These are phyloP conservation scores for Globisporangium viniferum DNA, from an alignment of 352 stramenopile species.

Conservation along the genomic window DNA sequence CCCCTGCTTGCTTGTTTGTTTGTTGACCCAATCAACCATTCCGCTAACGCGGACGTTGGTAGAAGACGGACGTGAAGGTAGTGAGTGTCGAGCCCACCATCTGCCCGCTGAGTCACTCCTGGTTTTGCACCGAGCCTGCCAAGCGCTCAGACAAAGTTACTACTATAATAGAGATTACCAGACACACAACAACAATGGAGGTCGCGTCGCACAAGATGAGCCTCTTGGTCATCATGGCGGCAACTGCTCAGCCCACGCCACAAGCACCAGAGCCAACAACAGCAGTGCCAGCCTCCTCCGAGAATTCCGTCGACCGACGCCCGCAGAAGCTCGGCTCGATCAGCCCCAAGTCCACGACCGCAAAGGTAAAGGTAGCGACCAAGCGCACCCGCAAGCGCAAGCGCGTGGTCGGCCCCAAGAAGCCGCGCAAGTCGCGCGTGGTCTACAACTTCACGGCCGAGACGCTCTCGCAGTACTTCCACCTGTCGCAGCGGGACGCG, in stretches of 20 bases:
- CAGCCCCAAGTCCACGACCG: not conserved
- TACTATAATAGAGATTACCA: no score
- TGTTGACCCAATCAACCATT: no score
- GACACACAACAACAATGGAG: not conserved
- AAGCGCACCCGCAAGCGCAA: not conserved
- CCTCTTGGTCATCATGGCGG: not conserved
- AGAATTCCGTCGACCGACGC: not conserved
- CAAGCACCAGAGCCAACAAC: not conserved
- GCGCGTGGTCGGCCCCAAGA: not conserved
- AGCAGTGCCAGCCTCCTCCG: not conserved
- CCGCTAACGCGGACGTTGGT: no score
- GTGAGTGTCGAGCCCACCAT: not conserved
- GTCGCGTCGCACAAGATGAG: slow-evolving; percentile 2
- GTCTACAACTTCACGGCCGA: slow-evolving; percentile 49
- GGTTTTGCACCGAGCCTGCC: not conserved
- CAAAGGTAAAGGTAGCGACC: not conserved
- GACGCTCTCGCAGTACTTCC: slow-evolving; percentile 41
- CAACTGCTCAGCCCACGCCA: not conserved
- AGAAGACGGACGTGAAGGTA: no score
- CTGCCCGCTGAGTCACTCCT: not conserved
- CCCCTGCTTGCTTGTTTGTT: no score
- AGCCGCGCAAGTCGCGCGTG: slow-evolving; percentile 37
- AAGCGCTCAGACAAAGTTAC: not conserved
- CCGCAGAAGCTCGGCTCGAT: not conserved
- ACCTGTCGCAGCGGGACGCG: slow-evolving; percentile 51